Base-by-base conservation (phyloP, 768 basidiomycete species). In the Leucocoprinus leucothites region DNA sequence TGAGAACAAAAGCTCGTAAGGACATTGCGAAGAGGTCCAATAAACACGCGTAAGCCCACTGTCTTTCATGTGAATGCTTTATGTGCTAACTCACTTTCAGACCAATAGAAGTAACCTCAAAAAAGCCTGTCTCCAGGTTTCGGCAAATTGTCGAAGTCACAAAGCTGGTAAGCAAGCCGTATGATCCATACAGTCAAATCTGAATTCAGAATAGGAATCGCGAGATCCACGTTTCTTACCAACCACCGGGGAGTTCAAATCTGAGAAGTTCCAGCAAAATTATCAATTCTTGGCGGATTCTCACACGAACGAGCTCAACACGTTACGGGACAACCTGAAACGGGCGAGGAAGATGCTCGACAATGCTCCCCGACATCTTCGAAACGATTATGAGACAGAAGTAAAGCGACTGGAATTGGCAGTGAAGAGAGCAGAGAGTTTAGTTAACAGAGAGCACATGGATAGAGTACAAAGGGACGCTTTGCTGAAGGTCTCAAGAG, bases 211-310 rank as follows among this genome's bases (percentile, higher is more conserved):
- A 26, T 60, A 95, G 93, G 82, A 86, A 69, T 67, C 85, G 13
- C 82, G 94, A 26, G 94, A 98, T 71, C 94, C 95, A 1, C 83
- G 94, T 45, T 98, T 98, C 71, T 73, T 88, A 24, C 78, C 84
- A 24, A 70, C 88, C 8, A 76, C 87, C 13, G 93, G 93, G 13
- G 75, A 82, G 57, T 84, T 87, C 60, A 82, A 86, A 14, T 62
- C 77, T 0, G 70, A 83, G 44, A 82, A 82, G 31, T 94, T 91
- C 67, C 80, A 76, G 18, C 65, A 80, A 43, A 82, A 85, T 28
- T 97, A 96, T 61, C 73, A 73, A 1, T 97, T 98, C 67, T 75
- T 98, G 25, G 71, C 82, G 1, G 80, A 80, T 3, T 66, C 88
- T 45, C 89, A 87, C 63, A 66, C 73, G 42, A 71, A 69, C 5